phyloP scores from a whole-genome alignment of 495 filamentous ascomycete species.

The Penicillium ochrochloron region DNA sequence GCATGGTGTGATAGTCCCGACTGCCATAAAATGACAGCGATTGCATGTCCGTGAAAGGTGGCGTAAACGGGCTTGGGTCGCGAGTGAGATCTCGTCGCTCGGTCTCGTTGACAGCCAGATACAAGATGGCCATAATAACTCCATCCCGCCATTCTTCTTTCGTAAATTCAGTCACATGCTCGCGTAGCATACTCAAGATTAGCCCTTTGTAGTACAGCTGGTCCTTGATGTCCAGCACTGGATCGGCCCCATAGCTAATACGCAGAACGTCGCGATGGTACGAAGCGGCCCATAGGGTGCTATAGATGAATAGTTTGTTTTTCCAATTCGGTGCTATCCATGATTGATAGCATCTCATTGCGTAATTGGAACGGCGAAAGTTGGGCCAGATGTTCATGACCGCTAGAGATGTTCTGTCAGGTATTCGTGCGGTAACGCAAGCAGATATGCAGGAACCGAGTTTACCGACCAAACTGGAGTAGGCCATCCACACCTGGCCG shows the following conservation, averaged over 20 bases:
- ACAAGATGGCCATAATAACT: conserved; percentile 10
- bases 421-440: neutral
- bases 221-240: neutral
- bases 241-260: conserved; percentile 4
- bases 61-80: conserved; percentile 5
- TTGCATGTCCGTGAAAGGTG: conserved; percentile 1
- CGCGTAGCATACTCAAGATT: neutral
- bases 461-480: conserved; percentile 5
- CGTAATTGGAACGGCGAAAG: conserved; percentile 1
- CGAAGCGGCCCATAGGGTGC: neutral
- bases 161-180: conserved; percentile 8
- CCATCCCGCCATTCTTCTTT: conserved; percentile 11
- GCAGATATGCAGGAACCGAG: neutral
- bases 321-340: neutral
- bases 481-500: conserved; percentile 2
- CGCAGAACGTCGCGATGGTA: conserved; percentile 7
- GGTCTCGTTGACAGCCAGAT: conserved; percentile 11
- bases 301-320: conserved; percentile 1
- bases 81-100: conserved; percentile 1
- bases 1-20: conserved; percentile 7
- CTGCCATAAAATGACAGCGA: conserved; percentile 6
- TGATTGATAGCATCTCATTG: conserved; percentile 5
- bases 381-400: neutral
- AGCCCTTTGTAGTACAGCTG: conserved; percentile 11
- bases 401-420: neutral